These are phyloP conservation scores for Penicillium verrucosum DNA, from an alignment of 2,329 filamentous ascomycete genomes.

Conservation along the genomic window DNA sequence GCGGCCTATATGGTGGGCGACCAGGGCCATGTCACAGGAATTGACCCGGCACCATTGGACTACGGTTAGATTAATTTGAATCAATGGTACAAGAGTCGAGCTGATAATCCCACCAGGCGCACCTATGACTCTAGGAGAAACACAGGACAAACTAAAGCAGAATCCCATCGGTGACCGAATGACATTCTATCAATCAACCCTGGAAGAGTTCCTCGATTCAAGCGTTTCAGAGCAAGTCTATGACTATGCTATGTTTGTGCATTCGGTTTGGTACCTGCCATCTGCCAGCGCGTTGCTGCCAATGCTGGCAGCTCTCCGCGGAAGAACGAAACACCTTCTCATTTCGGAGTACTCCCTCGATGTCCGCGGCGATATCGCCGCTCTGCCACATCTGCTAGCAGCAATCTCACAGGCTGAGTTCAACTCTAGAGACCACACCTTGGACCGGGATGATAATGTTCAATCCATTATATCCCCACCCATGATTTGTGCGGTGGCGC, in stretches of 20 bases:
- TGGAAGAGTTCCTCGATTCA: background rate
- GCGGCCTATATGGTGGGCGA: background rate
- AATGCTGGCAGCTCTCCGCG: background rate
- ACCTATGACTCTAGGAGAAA: background rate
- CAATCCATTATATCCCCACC: background rate
- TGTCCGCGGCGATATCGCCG: background rate
- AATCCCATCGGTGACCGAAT: background rate
- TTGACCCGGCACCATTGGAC: background rate
- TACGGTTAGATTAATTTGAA: background rate
- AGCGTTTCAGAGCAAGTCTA: background rate
- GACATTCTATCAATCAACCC: background rate
- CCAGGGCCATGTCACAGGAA: background rate
- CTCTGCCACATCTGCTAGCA: background rate
- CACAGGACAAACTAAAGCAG: background rate
- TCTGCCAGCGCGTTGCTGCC: background rate
- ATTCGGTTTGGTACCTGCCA: background rate
- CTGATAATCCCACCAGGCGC: background rate
- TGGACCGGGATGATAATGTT: background rate
- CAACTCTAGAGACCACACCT: background rate
- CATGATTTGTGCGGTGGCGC: background rate
- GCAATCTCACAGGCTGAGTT: background rate
- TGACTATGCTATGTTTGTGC: background rate
- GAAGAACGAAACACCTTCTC: background rate
- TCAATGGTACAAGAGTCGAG: background rate
- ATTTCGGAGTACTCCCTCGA: background rate